Evolutionary conservation across 1,284 basidiomycete genomes (phyloP).

Genomic region (Rhizopogon parksii): DNA sequence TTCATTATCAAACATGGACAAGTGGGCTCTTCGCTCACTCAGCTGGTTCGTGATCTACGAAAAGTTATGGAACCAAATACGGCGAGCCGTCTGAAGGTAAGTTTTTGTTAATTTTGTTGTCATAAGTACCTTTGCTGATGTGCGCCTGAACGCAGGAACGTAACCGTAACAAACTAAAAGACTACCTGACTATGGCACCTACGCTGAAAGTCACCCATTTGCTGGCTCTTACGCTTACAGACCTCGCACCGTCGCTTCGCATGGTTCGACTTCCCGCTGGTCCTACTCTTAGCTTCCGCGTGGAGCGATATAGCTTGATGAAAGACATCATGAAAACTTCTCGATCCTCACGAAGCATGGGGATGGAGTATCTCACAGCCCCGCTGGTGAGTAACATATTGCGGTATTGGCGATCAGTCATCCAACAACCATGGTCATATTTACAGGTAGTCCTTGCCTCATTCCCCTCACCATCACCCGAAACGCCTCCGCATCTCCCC

Average conservation of each 20-base stretch:
- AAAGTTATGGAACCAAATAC: slow-evolving; percentile 99
- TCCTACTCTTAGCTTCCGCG: slow-evolving; percentile 89
- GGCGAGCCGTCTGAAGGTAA: slow-evolving; percentile 79
- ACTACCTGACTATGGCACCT: slow-evolving; percentile 91
- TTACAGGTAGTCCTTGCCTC: slow-evolving; percentile 67
- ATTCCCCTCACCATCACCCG: slow-evolving; percentile 66
- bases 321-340: slow-evolving; percentile 74
- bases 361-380: slow-evolving; percentile 80
- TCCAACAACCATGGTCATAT: slow-evolving; percentile 6
- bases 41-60: slow-evolving; percentile 88
- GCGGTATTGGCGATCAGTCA: background rate
- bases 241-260: slow-evolving; percentile 79
- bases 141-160: slow-evolving; percentile 62
- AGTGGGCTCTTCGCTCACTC: slow-evolving; percentile 81
- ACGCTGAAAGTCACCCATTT: slow-evolving; percentile 90
- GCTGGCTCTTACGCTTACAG: slow-evolving; percentile 85
- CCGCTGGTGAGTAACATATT: slow-evolving; percentile 58
- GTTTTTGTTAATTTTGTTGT: slow-evolving; percentile 22
- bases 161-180: slow-evolving; percentile 87
- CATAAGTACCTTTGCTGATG: background rate
- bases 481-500: slow-evolving; percentile 61
- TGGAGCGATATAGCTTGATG: slow-evolving; percentile 89
- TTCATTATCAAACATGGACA: slow-evolving; percentile 94
- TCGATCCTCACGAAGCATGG: slow-evolving; percentile 65
- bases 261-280: slow-evolving; percentile 88